phyloP scores from a whole-genome alignment of 257 asterid genomes.

The Cinchona pubescens region DNA sequence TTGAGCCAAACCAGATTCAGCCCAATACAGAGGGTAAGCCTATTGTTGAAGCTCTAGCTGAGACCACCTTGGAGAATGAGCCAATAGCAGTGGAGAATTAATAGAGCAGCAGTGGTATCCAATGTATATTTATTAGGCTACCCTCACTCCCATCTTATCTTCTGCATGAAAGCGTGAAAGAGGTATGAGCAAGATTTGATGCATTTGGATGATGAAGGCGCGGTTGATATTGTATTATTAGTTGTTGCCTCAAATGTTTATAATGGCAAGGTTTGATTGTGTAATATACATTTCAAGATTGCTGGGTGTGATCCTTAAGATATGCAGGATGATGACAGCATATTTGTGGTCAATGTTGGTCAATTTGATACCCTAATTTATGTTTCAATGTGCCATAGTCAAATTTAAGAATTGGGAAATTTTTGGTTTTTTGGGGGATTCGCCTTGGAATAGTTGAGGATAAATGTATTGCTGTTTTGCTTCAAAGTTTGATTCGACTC shows the following conservation, averaged over 20 bases:
- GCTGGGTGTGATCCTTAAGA: slow-evolving; percentile 22
- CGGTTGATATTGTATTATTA: slow-evolving; percentile 16
- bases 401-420: slow-evolving; percentile 19
- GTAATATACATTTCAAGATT: slow-evolving; percentile 24
- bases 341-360: slow-evolving; percentile 15
- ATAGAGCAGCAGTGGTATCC: slow-evolving; percentile 17
- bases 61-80: slow-evolving; percentile 15
- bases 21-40: slow-evolving; percentile 1
- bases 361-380: slow-evolving; percentile 15
- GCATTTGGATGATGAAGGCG: slow-evolving; percentile 21
- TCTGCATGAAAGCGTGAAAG: slow-evolving; percentile 18
- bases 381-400: slow-evolving; percentile 20
- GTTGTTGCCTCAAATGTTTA: slow-evolving; percentile 23
- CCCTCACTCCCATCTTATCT: slow-evolving; percentile 19
- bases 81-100: slow-evolving; percentile 24
- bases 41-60: slow-evolving; percentile 20
- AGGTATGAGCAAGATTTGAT: slow-evolving; percentile 20
- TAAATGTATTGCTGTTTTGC: slow-evolving; percentile 26
- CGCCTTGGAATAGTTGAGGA: slow-evolving; percentile 20
- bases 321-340: slow-evolving; percentile 17
- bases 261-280: slow-evolving; percentile 26
- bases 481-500: slow-evolving; percentile 11
- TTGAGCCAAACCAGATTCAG: slow-evolving; percentile 17
- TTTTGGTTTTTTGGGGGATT: slow-evolving; percentile 21
- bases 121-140: slow-evolving; percentile 25